Evolutionary conservation across 164 flowering plant species (phyloP).

Genomic region (Umbellularia californica): DNA sequence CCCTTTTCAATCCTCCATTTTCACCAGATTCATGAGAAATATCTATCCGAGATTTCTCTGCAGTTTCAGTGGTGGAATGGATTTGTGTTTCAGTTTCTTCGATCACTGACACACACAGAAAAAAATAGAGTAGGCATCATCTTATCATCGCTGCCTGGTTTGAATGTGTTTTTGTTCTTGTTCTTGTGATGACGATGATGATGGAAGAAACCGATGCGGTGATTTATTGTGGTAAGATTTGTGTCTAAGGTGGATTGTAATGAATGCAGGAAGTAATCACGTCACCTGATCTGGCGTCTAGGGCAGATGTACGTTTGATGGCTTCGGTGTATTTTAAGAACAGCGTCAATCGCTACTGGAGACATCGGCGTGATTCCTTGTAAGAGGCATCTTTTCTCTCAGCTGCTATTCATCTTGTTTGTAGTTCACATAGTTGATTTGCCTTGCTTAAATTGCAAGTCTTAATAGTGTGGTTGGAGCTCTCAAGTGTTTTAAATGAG

Average conservation of each 20-base stretch:
- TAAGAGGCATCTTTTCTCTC: constrained; percentile 7
- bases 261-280: constrained; percentile 76
- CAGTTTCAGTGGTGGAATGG: neutral
- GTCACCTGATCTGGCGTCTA: constrained; percentile 62
- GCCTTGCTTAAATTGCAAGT: too few relatives aligned
- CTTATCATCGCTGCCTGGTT: neutral
- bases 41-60: neutral
- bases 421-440: neutral
- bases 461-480: too few relatives aligned
- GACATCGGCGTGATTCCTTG: constrained; percentile 62
- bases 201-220: too few relatives aligned
- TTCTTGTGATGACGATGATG: neutral
- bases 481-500: too few relatives aligned
- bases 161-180: neutral
- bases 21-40: neutral
- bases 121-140: too few relatives aligned
- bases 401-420: neutral
- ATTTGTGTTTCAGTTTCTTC: neutral
- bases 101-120: neutral
- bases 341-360: constrained; percentile 78
- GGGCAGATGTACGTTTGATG: constrained; percentile 72
- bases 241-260: neutral
- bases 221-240: too few relatives aligned
- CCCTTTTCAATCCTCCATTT: neutral
- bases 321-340: constrained; percentile 94